These are phyloP conservation scores for Mytilinidion resinicola DNA, from an alignment of 495 filamentous ascomycete species.

Conservation along the genomic window DNA sequence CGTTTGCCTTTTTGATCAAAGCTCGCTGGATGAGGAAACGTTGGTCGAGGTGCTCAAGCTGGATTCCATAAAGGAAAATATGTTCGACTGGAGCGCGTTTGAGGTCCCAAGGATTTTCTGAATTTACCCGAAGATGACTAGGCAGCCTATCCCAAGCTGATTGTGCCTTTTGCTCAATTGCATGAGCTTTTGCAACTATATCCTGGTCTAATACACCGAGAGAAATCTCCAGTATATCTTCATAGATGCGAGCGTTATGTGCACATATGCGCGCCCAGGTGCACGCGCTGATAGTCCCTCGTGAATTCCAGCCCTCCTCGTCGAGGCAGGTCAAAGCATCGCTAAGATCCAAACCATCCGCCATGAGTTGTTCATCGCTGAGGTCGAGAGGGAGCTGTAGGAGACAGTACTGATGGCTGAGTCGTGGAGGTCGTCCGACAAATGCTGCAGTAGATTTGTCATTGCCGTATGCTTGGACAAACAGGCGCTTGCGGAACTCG, in stretches of 20 bases:
- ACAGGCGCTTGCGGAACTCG: conserved; percentile 48
- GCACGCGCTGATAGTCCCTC: conserved; percentile 36
- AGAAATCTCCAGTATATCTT: conserved; percentile 56
- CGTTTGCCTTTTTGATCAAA: conserved; percentile 47
- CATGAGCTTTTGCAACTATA: conserved; percentile 45
- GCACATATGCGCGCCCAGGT: conserved; percentile 47
- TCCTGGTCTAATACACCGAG: conserved; percentile 44
- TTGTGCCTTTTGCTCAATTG: conserved; percentile 18
- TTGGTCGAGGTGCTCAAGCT: conserved; percentile 51
- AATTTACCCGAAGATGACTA: conserved; percentile 10
- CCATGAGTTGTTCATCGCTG: conserved; percentile 46
- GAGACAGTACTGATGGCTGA: conserved; percentile 50
- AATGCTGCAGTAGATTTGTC: conserved; percentile 51
- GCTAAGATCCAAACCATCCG: conserved; percentile 41
- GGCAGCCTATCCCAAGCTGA: conserved; percentile 14
- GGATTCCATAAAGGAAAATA: conserved; percentile 35
- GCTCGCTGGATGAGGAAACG: conserved; percentile 54
- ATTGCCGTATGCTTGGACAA: conserved; percentile 46
- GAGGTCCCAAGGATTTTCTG: conserved; percentile 10
- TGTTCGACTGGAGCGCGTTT: conserved; percentile 19
- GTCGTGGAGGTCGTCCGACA: conserved; percentile 50
- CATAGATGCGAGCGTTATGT: conserved; percentile 44
- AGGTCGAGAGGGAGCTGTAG: conserved; percentile 53
- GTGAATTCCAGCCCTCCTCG: conserved; percentile 49
- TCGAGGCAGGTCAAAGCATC: conserved; percentile 44